Evolutionary conservation across 1,139 yeast species (phyloP).

Genomic region (Meyerozyma guilliermondii): DNA sequence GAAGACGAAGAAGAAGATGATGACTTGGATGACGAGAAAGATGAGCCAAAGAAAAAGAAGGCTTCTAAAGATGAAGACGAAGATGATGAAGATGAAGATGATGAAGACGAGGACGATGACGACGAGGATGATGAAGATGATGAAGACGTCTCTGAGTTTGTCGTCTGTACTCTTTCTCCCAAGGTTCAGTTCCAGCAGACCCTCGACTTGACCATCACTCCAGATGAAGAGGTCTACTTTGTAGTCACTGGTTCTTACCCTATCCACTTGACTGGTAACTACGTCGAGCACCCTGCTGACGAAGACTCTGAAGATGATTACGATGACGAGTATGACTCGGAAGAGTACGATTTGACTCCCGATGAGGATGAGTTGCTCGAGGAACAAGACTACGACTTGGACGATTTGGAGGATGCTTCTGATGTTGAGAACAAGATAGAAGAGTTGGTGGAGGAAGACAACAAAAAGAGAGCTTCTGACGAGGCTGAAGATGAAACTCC

Average conservation of each 20-base stretch:
- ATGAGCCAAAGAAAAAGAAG: constrained; percentile 13
- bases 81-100: constrained; percentile 44
- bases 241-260: constrained; percentile 96
- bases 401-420: constrained; percentile 56
- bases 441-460: constrained; percentile 57
- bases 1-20: constrained; percentile 47
- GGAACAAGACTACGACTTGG: constrained; percentile 43
- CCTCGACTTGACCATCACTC: constrained; percentile 81
- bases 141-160: constrained; percentile 64
- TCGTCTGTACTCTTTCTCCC: constrained; percentile 89
- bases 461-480: constrained; percentile 32
- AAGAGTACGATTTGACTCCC: constrained; percentile 84
- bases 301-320: constrained; percentile 53
- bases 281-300: constrained; percentile 90
- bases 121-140: constrained; percentile 53
- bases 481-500: constrained; percentile 32
- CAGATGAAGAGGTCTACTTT: constrained; percentile 91
- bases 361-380: constrained; percentile 79
- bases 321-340: constrained; percentile 54
- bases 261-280: constrained; percentile 89
- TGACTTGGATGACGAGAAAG: constrained; percentile 27
- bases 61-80: constrained; percentile 16
- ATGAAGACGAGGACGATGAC: constrained; percentile 52
- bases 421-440: constrained; percentile 53
- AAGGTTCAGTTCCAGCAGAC: constrained; percentile 82